These are phyloP conservation scores for Sphagnum tenellum DNA, from an alignment of 225 moss, liverwort and hornwort genomes.

Conservation along the genomic window DNA sequence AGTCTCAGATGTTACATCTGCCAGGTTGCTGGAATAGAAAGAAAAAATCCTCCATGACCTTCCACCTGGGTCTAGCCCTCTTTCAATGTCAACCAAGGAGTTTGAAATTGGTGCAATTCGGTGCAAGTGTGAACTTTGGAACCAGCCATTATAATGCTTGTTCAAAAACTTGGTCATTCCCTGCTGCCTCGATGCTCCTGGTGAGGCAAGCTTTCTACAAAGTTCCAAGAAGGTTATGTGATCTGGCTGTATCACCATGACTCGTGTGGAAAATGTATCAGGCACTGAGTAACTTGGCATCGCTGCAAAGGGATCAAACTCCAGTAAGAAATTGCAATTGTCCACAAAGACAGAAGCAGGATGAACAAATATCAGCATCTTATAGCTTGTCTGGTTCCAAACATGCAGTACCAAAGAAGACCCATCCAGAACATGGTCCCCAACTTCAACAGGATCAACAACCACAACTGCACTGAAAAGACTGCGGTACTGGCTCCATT, in stretches of 20 bases:
- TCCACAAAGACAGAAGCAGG: conserved; percentile 52
- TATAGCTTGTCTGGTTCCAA: conserved; percentile 66
- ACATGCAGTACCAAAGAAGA: conserved; percentile 48
- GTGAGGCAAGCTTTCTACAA: conserved; percentile 7
- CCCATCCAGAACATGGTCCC: conserved; percentile 10
- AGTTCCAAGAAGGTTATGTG: conserved; percentile 29
- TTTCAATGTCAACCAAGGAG: conserved; percentile 17
- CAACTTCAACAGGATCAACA: conserved; percentile 25
- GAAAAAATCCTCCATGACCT: conserved; percentile 46
- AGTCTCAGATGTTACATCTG: conserved; percentile 21
- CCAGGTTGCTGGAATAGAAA: conserved; percentile 29
- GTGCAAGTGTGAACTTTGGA: conserved; percentile 45
- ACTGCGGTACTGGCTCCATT: conserved; percentile 18
- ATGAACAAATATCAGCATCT: conserved; percentile 62
- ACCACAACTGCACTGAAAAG: conserved; percentile 54
- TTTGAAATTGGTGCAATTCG: conserved; percentile 51
- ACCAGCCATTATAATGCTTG: conserved; percentile 47
- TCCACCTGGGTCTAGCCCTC: conserved; percentile 14
- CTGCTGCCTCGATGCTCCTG: conserved; percentile 4
- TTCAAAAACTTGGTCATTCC: conserved; percentile 48
- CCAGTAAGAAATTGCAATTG: conserved; percentile 59
- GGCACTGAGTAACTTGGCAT: conserved; percentile 42
- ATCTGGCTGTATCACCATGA: conserved; percentile 69
- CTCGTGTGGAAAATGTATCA: conserved; percentile 58
- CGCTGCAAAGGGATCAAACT: conserved; percentile 70